Conservation (phyloP, 805 yeast genomes). For the Candida ovalis region DNA sequence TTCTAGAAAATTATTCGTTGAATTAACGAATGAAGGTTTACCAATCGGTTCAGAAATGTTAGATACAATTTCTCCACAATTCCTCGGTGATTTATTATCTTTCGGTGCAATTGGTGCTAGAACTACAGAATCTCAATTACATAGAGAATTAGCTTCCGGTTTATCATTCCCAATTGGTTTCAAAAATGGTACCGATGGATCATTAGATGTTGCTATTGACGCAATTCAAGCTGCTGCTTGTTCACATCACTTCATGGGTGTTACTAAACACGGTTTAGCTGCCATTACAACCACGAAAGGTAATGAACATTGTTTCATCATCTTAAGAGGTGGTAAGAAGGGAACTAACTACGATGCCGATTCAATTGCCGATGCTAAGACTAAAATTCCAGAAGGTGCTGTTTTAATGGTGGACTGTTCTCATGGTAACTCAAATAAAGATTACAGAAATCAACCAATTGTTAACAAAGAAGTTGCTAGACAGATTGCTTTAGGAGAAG, state of each 20-base stretch:
- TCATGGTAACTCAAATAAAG: constrained; percentile 94
- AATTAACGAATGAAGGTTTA: constrained; percentile 78
- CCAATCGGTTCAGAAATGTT: constrained; percentile 98
- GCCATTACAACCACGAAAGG: constrained; percentile 97
- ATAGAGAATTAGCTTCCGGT: constrained; percentile 96
- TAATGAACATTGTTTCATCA: constrained; percentile 89
- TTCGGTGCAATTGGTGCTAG: constrained; percentile 99
- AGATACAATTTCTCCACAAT: constrained; percentile 97
- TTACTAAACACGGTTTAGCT: constrained; percentile 94
- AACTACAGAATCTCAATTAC: constrained; percentile 97
- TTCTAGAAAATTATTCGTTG: constrained; percentile 80
- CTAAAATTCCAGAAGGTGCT: constrained; percentile 63
- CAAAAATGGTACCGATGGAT: constrained; percentile 98
- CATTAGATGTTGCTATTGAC: constrained; percentile 87
- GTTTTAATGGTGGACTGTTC: constrained; percentile 98
- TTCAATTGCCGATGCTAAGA: constrained; percentile 68
- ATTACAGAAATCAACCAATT: constrained; percentile 91
- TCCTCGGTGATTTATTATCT: constrained; percentile 81
- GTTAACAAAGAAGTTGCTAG: constrained; percentile 77
- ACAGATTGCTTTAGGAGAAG: constrained; percentile 74
- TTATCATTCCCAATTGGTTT: constrained; percentile 98
- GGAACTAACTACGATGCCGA: constrained; percentile 89
- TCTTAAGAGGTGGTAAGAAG: constrained; percentile 91
- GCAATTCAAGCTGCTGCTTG: constrained; percentile 90
- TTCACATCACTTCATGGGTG: constrained; percentile 95